These are phyloP conservation scores for Hemerocallis citrina DNA, from an alignment of 106 monocot genomes.

Conservation along the genomic window DNA sequence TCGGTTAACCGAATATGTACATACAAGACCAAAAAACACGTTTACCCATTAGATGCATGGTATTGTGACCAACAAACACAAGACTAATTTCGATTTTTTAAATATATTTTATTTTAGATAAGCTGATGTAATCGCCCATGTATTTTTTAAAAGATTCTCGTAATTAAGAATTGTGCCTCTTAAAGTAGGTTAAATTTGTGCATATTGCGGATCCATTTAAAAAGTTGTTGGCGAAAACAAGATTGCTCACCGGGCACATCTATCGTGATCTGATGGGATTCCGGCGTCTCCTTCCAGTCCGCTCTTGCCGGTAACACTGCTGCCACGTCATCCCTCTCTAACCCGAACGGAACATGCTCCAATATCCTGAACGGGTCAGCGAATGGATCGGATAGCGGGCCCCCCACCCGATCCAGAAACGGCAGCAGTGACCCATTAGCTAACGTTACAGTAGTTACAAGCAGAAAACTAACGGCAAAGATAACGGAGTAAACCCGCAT, in stretches of 20 bases:
- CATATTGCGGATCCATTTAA: too few species aligned
- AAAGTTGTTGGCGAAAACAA: too few species aligned
- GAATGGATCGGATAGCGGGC: not conserved
- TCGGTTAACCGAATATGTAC: too few species aligned
- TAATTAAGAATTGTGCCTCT: too few species aligned
- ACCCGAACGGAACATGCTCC: constrained; percentile 60
- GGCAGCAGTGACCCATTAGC: not conserved
- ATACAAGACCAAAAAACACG: too few species aligned
- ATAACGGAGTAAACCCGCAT: not conserved
- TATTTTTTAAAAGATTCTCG: too few species aligned
- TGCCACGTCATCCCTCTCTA: constrained; percentile 38
- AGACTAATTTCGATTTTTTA: too few species aligned
- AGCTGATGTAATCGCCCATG: too few species aligned
- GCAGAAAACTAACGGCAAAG: not conserved
- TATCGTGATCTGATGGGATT: constrained; percentile 48
- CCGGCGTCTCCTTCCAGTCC: constrained; percentile 79
- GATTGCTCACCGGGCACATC: constrained; percentile 55
- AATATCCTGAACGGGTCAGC: constrained; percentile 55
- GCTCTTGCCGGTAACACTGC: constrained; percentile 33
- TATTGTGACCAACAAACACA: too few species aligned
- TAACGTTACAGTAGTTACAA: not conserved
- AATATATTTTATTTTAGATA: too few species aligned
- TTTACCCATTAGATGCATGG: too few species aligned
- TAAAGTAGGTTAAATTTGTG: too few species aligned
- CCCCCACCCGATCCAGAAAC: not conserved